Evolutionary conservation across 306 rosid genomes (phyloP), one percentile per base, ranked within the genome.

Genomic region (Psophocarpus tetragonolobus): DNA sequence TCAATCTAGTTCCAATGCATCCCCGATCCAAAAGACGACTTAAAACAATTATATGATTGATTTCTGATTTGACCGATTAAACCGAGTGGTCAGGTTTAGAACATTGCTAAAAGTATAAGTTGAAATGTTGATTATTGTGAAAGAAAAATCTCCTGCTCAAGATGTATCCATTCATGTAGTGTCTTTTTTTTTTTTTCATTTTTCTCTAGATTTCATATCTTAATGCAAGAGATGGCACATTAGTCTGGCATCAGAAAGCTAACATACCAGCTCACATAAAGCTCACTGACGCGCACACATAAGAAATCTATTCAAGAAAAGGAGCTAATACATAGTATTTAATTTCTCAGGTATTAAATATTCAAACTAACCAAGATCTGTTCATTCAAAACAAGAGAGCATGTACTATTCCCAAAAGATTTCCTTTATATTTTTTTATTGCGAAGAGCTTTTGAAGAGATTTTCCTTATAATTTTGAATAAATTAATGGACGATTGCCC

Each of bases 161-260:
- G n/a, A 2, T 54, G 32, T 23, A 57, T 57, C 12, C 64, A 27
- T 1, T 26, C 15, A 2, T 26, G 65, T 11, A 58, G 12, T 58
- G 66, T 58, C 29, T 58, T 58, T 12, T 54, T 54, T 8, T 10
- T 4, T 54, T n/a, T 17, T 5, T 48, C 8, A n/a, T 48, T 57
- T 13, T 6, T 14, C 51, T 24, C 42, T 39, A 39, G 51, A 73
- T 74, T 58, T 41, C 13, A 41, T 35, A 60, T 42, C 10, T 36
- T 33, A 72, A 1, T 21, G 44, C 8, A 32, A 33, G 36, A 35
- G 45, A 48, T 17, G 10, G 21, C 50, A 74, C 10, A n/a, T 27
- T 15, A 41, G 21, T 74, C 8, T 41, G 32, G 41, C 58, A 62
- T 62, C 62, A 62, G 61, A 75, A 75, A 75, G 80, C 15, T 62